These are phyloP conservation scores for Neurospora sublineolata DNA, from an alignment of 495 filamentous ascomycete species.

Conservation along the genomic window DNA sequence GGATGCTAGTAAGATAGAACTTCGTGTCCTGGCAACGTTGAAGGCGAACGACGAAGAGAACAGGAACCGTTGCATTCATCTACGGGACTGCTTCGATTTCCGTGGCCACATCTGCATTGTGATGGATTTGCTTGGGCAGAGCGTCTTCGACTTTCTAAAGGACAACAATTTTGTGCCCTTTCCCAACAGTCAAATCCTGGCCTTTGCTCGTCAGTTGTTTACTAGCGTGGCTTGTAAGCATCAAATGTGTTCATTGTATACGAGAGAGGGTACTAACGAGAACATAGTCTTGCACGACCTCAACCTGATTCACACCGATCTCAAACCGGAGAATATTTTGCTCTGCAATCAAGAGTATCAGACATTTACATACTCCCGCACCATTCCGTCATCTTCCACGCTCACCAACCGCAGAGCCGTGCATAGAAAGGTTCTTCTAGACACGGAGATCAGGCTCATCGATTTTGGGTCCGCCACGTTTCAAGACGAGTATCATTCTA, in stretches of 20 bases:
- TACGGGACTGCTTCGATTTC: slow-evolving; percentile 95
- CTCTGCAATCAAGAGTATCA: slow-evolving; percentile 83
- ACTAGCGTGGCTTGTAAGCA: slow-evolving; percentile 98
- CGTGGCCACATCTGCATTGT: slow-evolving; percentile 98
- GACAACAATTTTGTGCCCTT: slow-evolving; percentile 90
- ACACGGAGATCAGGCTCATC: slow-evolving; percentile 93
- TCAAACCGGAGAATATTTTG: slow-evolving; percentile 97
- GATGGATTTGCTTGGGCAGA: slow-evolving; percentile 89
- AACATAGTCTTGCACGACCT: slow-evolving; percentile 81
- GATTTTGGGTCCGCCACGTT: slow-evolving; percentile 98
- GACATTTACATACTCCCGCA: slow-evolving; percentile 92
- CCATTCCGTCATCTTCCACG: slow-evolving; percentile 82
- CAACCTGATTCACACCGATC: slow-evolving; percentile 94
- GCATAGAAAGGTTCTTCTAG: slow-evolving; percentile 77
- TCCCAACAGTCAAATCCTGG: slow-evolving; percentile 97
- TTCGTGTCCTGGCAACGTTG: slow-evolving; percentile 82
- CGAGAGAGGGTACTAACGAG: slow-evolving; percentile 15
- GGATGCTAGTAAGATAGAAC: slow-evolving; percentile 91
- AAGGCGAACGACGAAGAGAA: slow-evolving; percentile 84
- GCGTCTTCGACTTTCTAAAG: slow-evolving; percentile 97
- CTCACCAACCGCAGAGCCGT: slow-evolving; percentile 65
- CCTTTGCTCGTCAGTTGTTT: slow-evolving; percentile 86
- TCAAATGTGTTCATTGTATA: not conserved
- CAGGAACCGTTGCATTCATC: slow-evolving; percentile 91
- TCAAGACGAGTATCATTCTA: slow-evolving; percentile 96